These are phyloP conservation scores for Boletales sp. DNA, from an alignment of 768 basidiomycete species.

Conservation along the genomic window DNA sequence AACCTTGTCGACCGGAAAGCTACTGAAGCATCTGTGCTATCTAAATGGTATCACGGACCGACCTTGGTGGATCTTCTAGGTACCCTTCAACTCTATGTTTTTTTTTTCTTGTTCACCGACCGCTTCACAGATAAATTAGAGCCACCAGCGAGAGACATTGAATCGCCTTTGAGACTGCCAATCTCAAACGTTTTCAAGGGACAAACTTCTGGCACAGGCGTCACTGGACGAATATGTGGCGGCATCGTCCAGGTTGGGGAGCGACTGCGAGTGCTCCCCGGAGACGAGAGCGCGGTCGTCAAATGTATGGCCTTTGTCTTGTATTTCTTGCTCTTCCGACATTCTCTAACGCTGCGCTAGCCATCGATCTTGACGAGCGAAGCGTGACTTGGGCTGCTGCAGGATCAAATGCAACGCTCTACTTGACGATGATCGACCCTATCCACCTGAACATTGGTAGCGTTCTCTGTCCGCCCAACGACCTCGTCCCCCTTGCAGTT, in stretches of 20 bases:
- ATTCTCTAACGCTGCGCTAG: conserved; percentile 37
- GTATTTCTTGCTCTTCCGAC: neutral
- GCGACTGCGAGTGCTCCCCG: conserved; percentile 79
- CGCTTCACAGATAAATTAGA: conserved; percentile 65
- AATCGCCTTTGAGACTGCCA: conserved; percentile 77
- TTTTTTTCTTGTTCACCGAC: neutral
- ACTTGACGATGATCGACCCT: conserved; percentile 79
- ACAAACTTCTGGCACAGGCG: conserved; percentile 69
- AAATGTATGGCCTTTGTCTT: conserved; percentile 43
- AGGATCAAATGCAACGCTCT: conserved; percentile 85
- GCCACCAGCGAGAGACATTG: conserved; percentile 75
- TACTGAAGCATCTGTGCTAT: conserved; percentile 44
- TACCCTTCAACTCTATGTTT: conserved; percentile 29
- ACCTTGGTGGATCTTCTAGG: conserved; percentile 84
- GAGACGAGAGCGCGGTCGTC: conserved; percentile 85
- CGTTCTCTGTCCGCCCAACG: conserved; percentile 75
- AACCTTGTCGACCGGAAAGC: conserved; percentile 62
- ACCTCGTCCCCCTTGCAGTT: conserved; percentile 72
- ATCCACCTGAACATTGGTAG: conserved; percentile 84
- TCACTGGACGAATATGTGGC: conserved; percentile 80
- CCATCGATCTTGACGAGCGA: conserved; percentile 80
- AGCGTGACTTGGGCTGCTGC: conserved; percentile 84
- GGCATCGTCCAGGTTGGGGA: conserved; percentile 94
- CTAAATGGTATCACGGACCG: conserved; percentile 81
- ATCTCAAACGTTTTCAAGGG: conserved; percentile 95